Percentiles rank a stretch among this genome's conserved stretches.
phyloP scores from a whole-genome alignment of 441 rosid species.

The Erysimum cheiri region DNA sequence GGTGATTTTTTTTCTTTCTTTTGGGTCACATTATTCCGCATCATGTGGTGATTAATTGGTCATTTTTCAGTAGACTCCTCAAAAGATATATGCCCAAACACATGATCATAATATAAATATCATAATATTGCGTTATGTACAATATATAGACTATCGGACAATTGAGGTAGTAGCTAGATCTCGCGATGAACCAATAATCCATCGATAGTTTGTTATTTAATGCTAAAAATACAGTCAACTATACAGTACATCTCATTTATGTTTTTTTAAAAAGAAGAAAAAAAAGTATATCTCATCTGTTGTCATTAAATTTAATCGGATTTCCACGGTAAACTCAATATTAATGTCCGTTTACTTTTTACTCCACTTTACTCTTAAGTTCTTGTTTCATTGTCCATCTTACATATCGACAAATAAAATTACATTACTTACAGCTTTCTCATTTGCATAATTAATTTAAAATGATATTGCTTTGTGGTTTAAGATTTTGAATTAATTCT shows the following conservation, averaged over 20 bases:
- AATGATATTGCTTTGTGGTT: too few species aligned
- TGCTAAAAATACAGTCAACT: not conserved
- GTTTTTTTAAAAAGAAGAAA: too few species aligned
- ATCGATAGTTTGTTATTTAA: not conserved
- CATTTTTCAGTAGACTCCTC: not conserved
- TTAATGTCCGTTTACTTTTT: not conserved
- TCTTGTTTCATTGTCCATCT: not conserved
- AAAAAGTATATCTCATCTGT: not conserved
- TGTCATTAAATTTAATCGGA: not conserved
- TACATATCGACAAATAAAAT: not conserved
- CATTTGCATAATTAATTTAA: too few species aligned
- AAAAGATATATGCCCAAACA: conserved; percentile 6
- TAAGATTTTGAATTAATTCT: not conserved
- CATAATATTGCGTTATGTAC: not conserved
- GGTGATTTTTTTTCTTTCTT: not conserved
- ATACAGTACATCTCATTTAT: too few species aligned
- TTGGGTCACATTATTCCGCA: not conserved
- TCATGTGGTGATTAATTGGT: conserved; percentile 24
- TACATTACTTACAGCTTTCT: not conserved
- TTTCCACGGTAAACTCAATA: not conserved
- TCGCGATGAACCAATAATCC: conserved; percentile 5
- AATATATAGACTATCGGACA: conserved; percentile 7
- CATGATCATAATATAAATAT: conserved; percentile 2
- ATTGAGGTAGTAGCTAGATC: conserved; percentile 31
- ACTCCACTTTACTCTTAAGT: not conserved